These are phyloP conservation scores for Xylaria palmicola DNA, from an alignment of 495 filamentous ascomycete genomes.

Conservation along the genomic window DNA sequence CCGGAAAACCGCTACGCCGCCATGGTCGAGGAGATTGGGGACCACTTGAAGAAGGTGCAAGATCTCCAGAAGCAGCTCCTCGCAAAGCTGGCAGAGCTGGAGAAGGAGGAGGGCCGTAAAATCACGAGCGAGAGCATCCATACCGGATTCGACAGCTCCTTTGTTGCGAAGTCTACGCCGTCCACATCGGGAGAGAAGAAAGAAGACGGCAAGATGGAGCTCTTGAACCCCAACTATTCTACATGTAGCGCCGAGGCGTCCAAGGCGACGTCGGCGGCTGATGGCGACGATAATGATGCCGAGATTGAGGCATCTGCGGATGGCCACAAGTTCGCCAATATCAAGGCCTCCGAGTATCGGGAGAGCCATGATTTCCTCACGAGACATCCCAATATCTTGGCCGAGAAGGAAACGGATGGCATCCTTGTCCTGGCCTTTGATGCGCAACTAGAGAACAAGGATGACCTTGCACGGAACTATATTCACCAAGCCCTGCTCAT, in stretches of 20 bases:
- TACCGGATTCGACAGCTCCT: constrained; percentile 85
- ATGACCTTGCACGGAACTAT: constrained; percentile 78
- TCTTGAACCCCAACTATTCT: constrained; percentile 69
- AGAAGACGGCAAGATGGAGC: constrained; percentile 61
- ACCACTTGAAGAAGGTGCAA: constrained; percentile 73
- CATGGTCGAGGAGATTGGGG: constrained; percentile 72
- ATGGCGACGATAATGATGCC: constrained; percentile 60
- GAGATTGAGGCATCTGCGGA: constrained; percentile 71
- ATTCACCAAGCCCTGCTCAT: constrained; percentile 91
- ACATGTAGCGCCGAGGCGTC: constrained; percentile 20
- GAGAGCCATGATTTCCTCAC: constrained; percentile 72
- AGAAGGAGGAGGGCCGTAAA: constrained; percentile 82
- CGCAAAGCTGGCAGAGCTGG: constrained; percentile 71
- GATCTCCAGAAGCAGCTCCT: constrained; percentile 72
- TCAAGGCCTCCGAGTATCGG: constrained; percentile 73
- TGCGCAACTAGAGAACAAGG: constrained; percentile 69
- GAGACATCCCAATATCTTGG: constrained; percentile 70
- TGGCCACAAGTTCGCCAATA: constrained; percentile 76
- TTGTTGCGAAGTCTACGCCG: constrained; percentile 61
- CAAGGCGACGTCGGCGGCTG: constrained; percentile 36
- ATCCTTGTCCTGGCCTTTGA: constrained; percentile 90
- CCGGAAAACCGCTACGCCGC: constrained; percentile 63
- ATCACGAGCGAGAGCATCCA: constrained; percentile 93
- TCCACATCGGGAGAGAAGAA: constrained; percentile 41
- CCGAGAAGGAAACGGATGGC: constrained; percentile 88